Percentiles rank a stretch among this genome's conserved stretches.
These are phyloP conservation scores for Aspergillus ochraceoroseus DNA, from an alignment of 2,329 filamentous ascomycete genomes.

Conservation along the genomic window DNA sequence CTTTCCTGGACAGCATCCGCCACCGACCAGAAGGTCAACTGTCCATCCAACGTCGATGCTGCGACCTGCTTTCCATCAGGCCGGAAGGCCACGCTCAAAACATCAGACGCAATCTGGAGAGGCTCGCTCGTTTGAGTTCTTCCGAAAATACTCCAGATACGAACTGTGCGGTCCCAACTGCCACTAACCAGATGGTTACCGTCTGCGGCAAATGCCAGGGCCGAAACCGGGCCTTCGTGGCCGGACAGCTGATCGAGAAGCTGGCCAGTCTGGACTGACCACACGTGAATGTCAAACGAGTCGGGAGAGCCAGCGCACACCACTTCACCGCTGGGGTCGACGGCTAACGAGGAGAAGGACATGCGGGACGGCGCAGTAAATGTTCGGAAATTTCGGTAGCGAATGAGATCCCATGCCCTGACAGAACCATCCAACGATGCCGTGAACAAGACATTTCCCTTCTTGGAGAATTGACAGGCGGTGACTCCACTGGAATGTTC, in stretches of 20 bases:
- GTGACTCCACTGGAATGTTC: constrained; percentile 94
- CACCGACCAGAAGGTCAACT: constrained; percentile 91
- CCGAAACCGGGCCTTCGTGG: constrained; percentile 89
- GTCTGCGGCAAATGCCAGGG: constrained; percentile 81
- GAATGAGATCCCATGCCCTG: constrained; percentile 89
- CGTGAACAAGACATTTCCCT: constrained; percentile 93
- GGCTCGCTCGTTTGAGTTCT: constrained; percentile 93
- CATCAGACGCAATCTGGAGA: constrained; percentile 83
- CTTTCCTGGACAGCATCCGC: constrained; percentile 80
- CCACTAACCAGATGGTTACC: constrained; percentile 80
- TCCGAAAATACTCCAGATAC: constrained; percentile 93
- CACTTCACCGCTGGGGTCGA: constrained; percentile 95
- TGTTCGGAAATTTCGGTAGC: constrained; percentile 94
- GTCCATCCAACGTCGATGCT: constrained; percentile 86
- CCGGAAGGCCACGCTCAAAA: constrained; percentile 77
- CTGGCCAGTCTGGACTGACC: constrained; percentile 97
- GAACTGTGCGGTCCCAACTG: constrained; percentile 93
- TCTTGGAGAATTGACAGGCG: constrained; percentile 86
- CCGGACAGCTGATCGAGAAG: constrained; percentile 84
- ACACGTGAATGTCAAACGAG: constrained; percentile 95
- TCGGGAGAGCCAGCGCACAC: constrained; percentile 92
- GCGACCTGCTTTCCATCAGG: constrained; percentile 89
- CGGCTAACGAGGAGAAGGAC: constrained; percentile 88
- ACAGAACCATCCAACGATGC: constrained; percentile 91
- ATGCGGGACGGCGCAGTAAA: constrained; percentile 90